Conservation (phyloP, 441 rosid genomes). For the Bruguiera hainesii region DNA sequence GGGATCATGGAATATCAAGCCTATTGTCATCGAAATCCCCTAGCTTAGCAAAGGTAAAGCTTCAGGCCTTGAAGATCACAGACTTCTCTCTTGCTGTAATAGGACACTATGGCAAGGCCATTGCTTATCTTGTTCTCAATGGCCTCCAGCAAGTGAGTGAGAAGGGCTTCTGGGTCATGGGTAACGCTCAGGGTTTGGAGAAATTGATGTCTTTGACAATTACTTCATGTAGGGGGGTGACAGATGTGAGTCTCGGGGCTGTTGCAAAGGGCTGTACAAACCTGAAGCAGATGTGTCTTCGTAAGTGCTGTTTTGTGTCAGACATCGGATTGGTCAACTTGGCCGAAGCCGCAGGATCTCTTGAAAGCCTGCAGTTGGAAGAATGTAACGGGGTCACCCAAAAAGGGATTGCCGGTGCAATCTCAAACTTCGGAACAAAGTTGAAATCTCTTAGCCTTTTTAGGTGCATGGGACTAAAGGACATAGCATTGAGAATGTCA, state of each 20-base stretch:
- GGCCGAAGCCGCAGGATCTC: conserved; percentile 56
- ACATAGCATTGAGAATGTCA: conserved; percentile 36
- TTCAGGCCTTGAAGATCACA: conserved; percentile 76
- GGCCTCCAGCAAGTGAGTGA: conserved; percentile 77
- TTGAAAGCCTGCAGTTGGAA: conserved; percentile 82
- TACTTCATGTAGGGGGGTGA: conserved; percentile 70
- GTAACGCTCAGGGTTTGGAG: conserved; percentile 72
- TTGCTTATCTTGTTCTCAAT: conserved; percentile 57
- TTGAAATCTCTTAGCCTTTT: conserved; percentile 62
- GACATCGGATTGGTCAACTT: conserved; percentile 72
- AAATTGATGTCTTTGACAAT: conserved; percentile 54
- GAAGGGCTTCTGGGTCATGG: conserved; percentile 99
- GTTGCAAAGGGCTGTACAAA: conserved; percentile 65
- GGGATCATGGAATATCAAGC: conserved; percentile 83
- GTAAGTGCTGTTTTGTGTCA: conserved; percentile 73
- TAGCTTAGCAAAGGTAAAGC: conserved; percentile 60
- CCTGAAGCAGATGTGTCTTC: conserved; percentile 76
- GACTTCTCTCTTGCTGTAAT: conserved; percentile 88
- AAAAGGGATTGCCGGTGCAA: conserved; percentile 51
- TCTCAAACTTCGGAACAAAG: conserved; percentile 53
- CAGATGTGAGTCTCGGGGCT: conserved; percentile 80
- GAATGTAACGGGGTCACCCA: conserved; percentile 77
- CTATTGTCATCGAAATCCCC: conserved; percentile 64
- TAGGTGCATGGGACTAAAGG: conserved; percentile 81
- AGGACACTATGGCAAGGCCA: conserved; percentile 73